A percentile compares a stretch with the other conserved stretches of the same genome.
Evolutionary conservation across 2,329 filamentous ascomycete genomes (phyloP).

Genomic region (Hypoxylon sp.): DNA sequence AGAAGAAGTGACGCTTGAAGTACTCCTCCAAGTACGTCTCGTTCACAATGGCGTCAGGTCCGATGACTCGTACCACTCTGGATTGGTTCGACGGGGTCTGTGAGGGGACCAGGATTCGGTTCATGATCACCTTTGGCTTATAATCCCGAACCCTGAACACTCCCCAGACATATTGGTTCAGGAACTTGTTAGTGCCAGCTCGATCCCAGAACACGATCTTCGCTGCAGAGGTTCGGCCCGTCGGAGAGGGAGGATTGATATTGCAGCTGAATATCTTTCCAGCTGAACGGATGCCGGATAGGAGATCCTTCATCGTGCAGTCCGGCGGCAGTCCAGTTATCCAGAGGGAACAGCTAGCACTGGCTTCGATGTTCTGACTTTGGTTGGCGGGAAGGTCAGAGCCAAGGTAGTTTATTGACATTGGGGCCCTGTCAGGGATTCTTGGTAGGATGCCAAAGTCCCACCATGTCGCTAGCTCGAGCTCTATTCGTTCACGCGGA

Average conservation of each 20-base stretch:
- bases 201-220: conserved; percentile 22
- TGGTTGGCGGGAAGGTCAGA: neutral
- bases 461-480: neutral
- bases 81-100: conserved; percentile 2
- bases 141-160: neutral
- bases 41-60: neutral
- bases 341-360: neutral
- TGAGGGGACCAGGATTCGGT: conserved; percentile 1
- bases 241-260: neutral
- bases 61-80: conserved; percentile 11
- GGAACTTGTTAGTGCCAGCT: neutral
- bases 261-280: conserved; percentile 17
- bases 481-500: neutral
- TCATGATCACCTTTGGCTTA: neutral
- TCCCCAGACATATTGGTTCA: neutral
- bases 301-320: neutral
- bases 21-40: neutral
- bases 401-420: neutral
- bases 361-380: neutral
- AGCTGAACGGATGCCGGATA: neutral
- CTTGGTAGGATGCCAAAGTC: neutral
- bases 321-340: neutral
- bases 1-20: conserved; percentile 2
- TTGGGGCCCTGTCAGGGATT: neutral
- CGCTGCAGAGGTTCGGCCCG: conserved; percentile 4